Base-by-base conservation (phyloP, 306 rosid species). In the Abrus pulchellus region DNA sequence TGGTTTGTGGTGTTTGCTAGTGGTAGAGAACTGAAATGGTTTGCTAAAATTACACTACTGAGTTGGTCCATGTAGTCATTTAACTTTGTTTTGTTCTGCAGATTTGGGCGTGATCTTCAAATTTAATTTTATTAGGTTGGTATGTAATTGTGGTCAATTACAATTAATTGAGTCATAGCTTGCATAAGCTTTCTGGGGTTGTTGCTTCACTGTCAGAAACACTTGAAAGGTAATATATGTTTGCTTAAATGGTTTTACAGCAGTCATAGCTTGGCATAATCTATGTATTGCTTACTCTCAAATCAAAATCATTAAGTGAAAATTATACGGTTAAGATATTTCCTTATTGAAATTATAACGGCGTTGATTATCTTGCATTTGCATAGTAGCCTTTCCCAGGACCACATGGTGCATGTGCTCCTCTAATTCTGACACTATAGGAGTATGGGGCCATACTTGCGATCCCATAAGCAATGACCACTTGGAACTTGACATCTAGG, bases 391-490 rank as follows among this genome's bases (percentile, higher is more conserved):
- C 54, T 47, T 55, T 54, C 11, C 4, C 44, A 76, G 87, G 79
- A 83, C 75, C 81, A 83, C 87, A 80, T 75, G 81, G 75, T 50
- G 57, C 89, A 83, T 86, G 85, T 86, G 87, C 74, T 12, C 48
- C 27, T 79, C 30, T 50, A 57, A 59, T 68, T 57, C 81, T 84
- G 77, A 78, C 87, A 83, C 77, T 44, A 48, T 27, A 67, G 65
- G 62, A n/a, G 80, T 66, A 49, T 82, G 76, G 75, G 83, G 68
- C 80, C 87, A 83, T 14, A 20, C 50, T 57, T 6, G 66, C 79
- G 63, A 38, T 55, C 57, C 34, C 56, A 50, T 10, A 74, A 67
- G 29, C 81, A 73, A 65, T 78, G 66, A 56, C 69, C 80, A 78
- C 61, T 72, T 54, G 72, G 60, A 7, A 74, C 79, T 59, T 61